These are phyloP conservation scores for Calocybe cyanea DNA, from an alignment of 768 basidiomycete genomes.

Conservation along the genomic window DNA sequence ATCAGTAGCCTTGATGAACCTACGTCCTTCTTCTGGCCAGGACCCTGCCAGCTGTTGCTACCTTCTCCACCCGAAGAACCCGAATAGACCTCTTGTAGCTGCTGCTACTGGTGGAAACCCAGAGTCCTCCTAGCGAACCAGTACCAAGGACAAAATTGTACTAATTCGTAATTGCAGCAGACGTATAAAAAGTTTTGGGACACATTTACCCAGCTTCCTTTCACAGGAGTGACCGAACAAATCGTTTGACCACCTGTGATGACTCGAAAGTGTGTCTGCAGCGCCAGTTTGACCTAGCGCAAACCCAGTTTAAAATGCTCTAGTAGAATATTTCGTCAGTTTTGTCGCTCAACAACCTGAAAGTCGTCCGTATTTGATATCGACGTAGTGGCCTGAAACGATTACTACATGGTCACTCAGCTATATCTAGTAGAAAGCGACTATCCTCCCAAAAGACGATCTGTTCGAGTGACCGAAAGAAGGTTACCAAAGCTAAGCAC, in stretches of 20 bases:
- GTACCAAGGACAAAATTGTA: constrained; percentile 3
- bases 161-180: neutral
- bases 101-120: constrained; percentile 4
- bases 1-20: constrained; percentile 2
- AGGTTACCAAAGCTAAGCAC: no score
- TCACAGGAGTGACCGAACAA: constrained; percentile 6
- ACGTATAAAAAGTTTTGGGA: no score
- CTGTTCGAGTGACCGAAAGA: neutral
- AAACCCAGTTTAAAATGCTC: neutral
- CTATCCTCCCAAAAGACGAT: constrained; percentile 3
- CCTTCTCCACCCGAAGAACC: constrained; percentile 4
- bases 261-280: constrained; percentile 3
- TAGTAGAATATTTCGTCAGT: no score
- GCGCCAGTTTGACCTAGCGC: constrained; percentile 1
- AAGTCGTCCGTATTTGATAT: constrained; percentile 6
- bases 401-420: neutral
- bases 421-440: neutral
- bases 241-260: constrained; percentile 5
- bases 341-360: constrained; percentile 1
- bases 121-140: constrained; percentile 7
- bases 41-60: neutral
- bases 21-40: neutral
- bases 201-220: constrained; percentile 3
- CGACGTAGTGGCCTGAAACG: constrained; percentile 1
- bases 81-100: constrained; percentile 3